Base-by-base conservation (phyloP, 2,329 filamentous ascomycete species). In the Niveomyces coronatus region DNA sequence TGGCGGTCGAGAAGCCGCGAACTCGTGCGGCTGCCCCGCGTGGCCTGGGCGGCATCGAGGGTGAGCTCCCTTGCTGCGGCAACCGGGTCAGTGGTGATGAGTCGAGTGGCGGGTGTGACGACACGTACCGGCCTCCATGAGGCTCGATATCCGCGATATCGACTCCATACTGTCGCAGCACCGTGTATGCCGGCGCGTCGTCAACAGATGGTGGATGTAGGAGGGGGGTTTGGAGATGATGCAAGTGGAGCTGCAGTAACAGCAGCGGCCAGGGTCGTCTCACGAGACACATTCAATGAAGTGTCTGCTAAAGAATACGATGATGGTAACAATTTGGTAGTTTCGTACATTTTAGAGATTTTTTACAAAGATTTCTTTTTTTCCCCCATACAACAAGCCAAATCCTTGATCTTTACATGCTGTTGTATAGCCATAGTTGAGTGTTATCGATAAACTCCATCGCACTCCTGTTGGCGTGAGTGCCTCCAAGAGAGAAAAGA, bases 1-100 rank as follows among this genome's bases (percentile, higher is more conserved):
- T 74, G 70, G n/a, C 79, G 74, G 43, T 88, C 82, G 46, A 91
- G 64, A 31, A 78, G 75, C 38, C 76, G 76, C 17, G 75, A 69
- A 24, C 76, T 68, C 49, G 71, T 69, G 43, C 76, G 70, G 44
- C 71, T 69, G 56, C 67, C 74, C 54, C 85, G 76, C 50, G 88
- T 87, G 51, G 87, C 85, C 61, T 88, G 85, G 52, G 91, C 89
- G 49, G 91, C 91, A 73, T 98, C 91, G 63, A 98, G 79, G 41
- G 91, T 98, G 56, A 98, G 80, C 64, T 96, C 91, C 63, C 91
- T 83, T 57, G 91, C 91, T 94, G 64, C 31, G 37, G 36, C 20
- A 40, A 37, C 37, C 29, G 20, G 20, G 35, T 50, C 40, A 46
- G 45, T 44, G 26, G 37, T 36, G 43, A 35, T 35, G 36, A 42